Percentiles rank a stretch among this genome's conserved stretches.
These are phyloP conservation scores for Talaromyces sp. DNA, from an alignment of 2,329 filamentous ascomycete species.

Conservation along the genomic window DNA sequence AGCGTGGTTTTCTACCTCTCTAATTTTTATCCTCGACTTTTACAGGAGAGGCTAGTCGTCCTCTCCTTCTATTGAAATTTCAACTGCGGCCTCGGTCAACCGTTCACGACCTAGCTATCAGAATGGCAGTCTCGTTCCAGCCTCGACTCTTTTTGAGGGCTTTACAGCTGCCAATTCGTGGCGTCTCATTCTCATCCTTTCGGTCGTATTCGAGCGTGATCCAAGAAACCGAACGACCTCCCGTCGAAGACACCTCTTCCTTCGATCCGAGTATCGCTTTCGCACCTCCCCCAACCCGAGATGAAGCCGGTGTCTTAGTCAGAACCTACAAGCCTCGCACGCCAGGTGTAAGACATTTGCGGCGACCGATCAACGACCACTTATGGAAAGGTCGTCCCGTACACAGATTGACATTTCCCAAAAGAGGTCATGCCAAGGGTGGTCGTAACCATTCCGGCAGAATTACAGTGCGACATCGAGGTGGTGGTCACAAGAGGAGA, in stretches of 20 bases:
- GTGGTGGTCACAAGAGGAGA: constrained; percentile 86
- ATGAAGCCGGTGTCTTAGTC: constrained; percentile 50
- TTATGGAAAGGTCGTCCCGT: constrained; percentile 90
- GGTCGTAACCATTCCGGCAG: constrained; percentile 84
- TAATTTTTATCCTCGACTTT: neutral
- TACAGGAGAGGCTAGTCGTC: neutral
- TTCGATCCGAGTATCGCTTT: constrained; percentile 39
- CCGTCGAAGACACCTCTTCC: constrained; percentile 32
- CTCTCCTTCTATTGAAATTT: constrained; percentile 3
- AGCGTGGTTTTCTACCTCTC: neutral
- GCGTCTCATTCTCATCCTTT: constrained; percentile 42
- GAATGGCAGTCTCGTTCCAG: constrained; percentile 57
- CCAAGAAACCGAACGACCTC: constrained; percentile 27
- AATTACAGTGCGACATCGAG: constrained; percentile 85
- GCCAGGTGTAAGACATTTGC: constrained; percentile 86
- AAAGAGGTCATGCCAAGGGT: constrained; percentile 89
- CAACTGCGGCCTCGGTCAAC: neutral
- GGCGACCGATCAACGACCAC: constrained; percentile 91
- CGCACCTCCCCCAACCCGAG: constrained; percentile 44
- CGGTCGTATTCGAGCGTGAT: constrained; percentile 54
- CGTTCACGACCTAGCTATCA: neutral
- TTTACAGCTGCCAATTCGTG: constrained; percentile 48
- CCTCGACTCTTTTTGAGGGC: constrained; percentile 58
- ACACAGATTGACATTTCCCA: constrained; percentile 78
- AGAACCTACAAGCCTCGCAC: constrained; percentile 92